Base-by-base conservation (phyloP, 163 green algal species). In the Chlamydomonas reinhardtii region DNA sequence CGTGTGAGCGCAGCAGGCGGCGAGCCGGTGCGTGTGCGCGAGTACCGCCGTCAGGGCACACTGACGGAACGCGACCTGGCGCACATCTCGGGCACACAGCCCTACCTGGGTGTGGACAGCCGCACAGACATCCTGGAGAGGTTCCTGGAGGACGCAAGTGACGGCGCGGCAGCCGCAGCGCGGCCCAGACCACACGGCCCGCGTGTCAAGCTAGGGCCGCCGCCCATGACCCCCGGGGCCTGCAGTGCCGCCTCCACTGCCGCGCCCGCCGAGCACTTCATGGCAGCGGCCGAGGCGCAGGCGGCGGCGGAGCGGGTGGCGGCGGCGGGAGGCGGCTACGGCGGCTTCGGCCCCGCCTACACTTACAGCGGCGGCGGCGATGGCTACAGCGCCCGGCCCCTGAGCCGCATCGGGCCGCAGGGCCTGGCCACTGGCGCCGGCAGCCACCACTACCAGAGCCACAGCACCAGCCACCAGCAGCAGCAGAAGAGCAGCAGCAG, bases 201-300 rank as follows among this genome's bases (percentile, higher is more conserved):
- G 48, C 52, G 31, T 22, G 35, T 64, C 24, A 39, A 62, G 35
- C 32, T 73, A 2, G 24, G 9, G 6, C 75, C 77, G 48, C 77
- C 77, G 48, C 77, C 77, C n/a, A 84, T 76, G 65, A 84, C 77
- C 2, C 77, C 77, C 12, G 31, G 65, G 4, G 77, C n/a, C 29
- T 12, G 19, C 25, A 76, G 66, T 8, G 68, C 31, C n/a, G 65
- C 65, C 35, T 84, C 77, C 6, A 31, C 43, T 2, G n/a, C 66
- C 22, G 43, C 61, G 24, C 77, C 77, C 12, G 77, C 34, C 20
- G 64, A 48, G 37, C 76, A 32, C 39, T 52, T 74, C 37, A 32
- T 43, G 24, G 61, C 52, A 24, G 61, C 75, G 15, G 71, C 56
- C 37, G 27, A 14, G 43, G 37, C 64, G 31, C 31, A 25, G 29